Evolutionary conservation across 805 yeast genomes (phyloP), one percentile per base, ranked within the genome.

Genomic region (Saccharomycopsis fermentans): DNA sequence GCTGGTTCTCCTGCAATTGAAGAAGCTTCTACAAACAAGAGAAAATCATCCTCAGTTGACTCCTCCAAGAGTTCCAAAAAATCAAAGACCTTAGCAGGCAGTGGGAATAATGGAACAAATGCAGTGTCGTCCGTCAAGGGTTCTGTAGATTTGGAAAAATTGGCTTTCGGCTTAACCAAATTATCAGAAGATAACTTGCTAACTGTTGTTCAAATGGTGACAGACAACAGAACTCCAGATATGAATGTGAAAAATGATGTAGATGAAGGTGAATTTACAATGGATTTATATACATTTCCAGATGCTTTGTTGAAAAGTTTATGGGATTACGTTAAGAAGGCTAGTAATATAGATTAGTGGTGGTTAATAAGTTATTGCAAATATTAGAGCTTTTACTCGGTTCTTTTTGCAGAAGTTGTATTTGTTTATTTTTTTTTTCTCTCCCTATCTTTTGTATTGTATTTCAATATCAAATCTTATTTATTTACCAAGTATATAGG

Each of bases 161-260:
- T 92, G 67, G 97, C 98, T 5, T 89, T 86, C 62, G 92, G 94
- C 2, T 79, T 92, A 66, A 89, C 96, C 56, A 88, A 88, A 71
- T 77, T 92, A 64, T 84, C 78, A 59, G 98, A 92, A 72, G 98
- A 94, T 69, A 97, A 94, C 71, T 77, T 92, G 65, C 81, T 94
- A 55, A 95, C 90, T 36, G 94, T 94, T 54, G 98, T 92, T 58
- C 98, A 92, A 73, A 91, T 92, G 97, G 94, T 92, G 47, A 90
- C 96, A 51, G 98, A 92, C 71, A 94, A 94, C 74, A 82, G 89
- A 69, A 90, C 98, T 4, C 82, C 89, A 52, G 98, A 92, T 54
- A 92, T 92, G 96, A 90, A 87, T 72, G 86, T 92, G 66, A 91
- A 91, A 70, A 92, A 94, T 71, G 96, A 92, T 67, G 90, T 89